Base-by-base conservation (phyloP, 1,284 basidiomycete genomes). In the Leccinum ponderosum region DNA sequence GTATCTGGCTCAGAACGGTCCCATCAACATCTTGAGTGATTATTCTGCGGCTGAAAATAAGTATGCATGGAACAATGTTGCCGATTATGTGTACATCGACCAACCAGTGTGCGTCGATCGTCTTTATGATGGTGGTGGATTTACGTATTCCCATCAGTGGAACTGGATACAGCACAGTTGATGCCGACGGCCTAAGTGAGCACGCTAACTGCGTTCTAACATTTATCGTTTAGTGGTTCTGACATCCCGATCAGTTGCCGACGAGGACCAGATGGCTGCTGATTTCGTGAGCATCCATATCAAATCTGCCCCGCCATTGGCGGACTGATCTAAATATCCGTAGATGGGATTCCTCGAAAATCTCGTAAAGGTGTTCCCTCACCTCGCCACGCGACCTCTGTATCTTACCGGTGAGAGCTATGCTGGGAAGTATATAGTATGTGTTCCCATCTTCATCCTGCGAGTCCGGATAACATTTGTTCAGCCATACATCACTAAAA, bases 401-500 rank as follows among this genome's bases (percentile, higher is more conserved):
- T 25, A 25, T 4, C 22, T 25, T 25, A 25, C 22, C 22, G 22
- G 22, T 25, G 22, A 25, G 22, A 25, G 22, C 27, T 27, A 25
- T 27, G 25, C 1, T 27, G 25, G 25, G 25, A 27, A 0, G 25
- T 27, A 0, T 0, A 27, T 27, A 27, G 85, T 85, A 67, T 65
- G 83, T 70, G 1, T 56, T n/a, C 0, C 20, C 27, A 15, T 50
- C 3, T 37, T 12, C 0, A 29, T 22, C n/a, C 20, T 44, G n/a
- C 20, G 51, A 35, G 22, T 54, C 5, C 20, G 33, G 64, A 15
- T 55, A 48, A 57, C 62, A 48, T 20, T 44, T 39, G 11, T 3
- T 42, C 60, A 89, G 87, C 86, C 89, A 7, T 89, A 89, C 66
- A 91, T 89, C 66, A 77, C 85, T 60, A 87, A 89, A 73, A 72